Conservation (phyloP, 1,284 basidiomycete genomes). For the Sanghuangporus baumii region DNA sequence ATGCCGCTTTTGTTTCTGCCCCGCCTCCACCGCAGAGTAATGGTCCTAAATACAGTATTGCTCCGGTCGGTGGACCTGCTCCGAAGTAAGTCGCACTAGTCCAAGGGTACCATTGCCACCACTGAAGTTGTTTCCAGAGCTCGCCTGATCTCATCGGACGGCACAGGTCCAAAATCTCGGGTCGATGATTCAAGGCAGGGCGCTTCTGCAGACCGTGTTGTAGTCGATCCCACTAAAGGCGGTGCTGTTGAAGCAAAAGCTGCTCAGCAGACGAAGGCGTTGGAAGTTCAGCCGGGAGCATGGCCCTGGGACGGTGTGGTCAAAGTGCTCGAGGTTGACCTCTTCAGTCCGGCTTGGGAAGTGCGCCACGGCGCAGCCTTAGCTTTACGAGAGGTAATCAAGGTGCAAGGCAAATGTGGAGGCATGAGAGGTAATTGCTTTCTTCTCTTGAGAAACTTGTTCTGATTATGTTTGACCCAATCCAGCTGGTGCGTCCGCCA, state of each 20-base stretch:
- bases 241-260: conserved; percentile 75
- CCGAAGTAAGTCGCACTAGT: conserved; percentile 41
- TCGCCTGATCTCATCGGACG: conserved; percentile 58
- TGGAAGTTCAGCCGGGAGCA: conserved; percentile 65
- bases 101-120: conserved; percentile 13
- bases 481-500: conserved; percentile 41
- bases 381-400: conserved; percentile 86
- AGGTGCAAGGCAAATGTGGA: conserved; percentile 77
- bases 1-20: conserved; percentile 66
- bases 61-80: conserved; percentile 46
- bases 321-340: conserved; percentile 76
- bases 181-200: conserved; percentile 49
- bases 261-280: conserved; percentile 64
- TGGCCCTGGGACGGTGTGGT: conserved; percentile 91
- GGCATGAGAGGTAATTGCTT: conserved; percentile 64
- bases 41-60: conserved; percentile 48
- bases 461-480: conserved; percentile 8
- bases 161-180: conserved; percentile 38
- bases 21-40: conserved; percentile 44
- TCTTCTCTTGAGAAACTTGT: conserved; percentile 9
- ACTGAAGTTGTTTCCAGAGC: conserved; percentile 39
- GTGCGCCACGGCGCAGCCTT: conserved; percentile 92
- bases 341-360: conserved; percentile 91
- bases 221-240: conserved; percentile 74
- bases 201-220: conserved; percentile 51